Evolutionary conservation across 495 filamentous ascomycete species (phyloP), one percentile per base, ranked within the genome.

Genomic region (Cercophora scortea): DNA sequence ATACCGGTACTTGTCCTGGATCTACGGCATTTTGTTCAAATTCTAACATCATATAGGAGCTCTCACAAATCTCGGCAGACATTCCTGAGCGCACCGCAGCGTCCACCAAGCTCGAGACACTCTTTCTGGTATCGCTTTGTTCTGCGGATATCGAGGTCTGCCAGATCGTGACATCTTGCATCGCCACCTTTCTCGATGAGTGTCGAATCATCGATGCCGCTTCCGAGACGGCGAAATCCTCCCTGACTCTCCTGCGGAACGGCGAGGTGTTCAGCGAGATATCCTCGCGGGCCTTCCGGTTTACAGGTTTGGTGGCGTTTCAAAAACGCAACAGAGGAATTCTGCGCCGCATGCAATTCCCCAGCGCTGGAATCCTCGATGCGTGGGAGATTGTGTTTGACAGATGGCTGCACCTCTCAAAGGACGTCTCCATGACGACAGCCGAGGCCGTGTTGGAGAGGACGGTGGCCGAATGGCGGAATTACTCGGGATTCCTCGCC

Each of bases 361-460:
- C 82, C 9, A 80, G 76, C 19, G 68, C 70, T 16, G 80, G 82
- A 15, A 82, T 85, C 45, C 66, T 85, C 42, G 74, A 76, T 32
- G 82, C 82, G 13, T 85, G 82, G 82, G 80, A 85, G 60, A 69
- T 68, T 6, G 78, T 82, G 7, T 85, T 85, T 52, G 73, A 77
- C 9, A 71, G 71, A 36, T 85, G 82, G 82, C 69, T 77, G 17
- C 74, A 77, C 39, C 56, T 83, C 12, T 81, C 77, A 32, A 82
- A 79, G 53, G 78, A 82, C 45, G 75, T 84, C 1, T 77, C 79
- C 11, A 75, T 72, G 25, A 64, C 68, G 0, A 62, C 69, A 34
- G 58, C 62, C 8, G 76, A 79, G 8, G 65, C 58, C n/a, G 62
- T 80, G 7, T 71, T 79, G 12, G 82, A 84, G 50, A 69, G 65